Evolutionary conservation across 2,329 filamentous ascomycete genomes (phyloP).

Genomic region (Calycina herbarum): DNA sequence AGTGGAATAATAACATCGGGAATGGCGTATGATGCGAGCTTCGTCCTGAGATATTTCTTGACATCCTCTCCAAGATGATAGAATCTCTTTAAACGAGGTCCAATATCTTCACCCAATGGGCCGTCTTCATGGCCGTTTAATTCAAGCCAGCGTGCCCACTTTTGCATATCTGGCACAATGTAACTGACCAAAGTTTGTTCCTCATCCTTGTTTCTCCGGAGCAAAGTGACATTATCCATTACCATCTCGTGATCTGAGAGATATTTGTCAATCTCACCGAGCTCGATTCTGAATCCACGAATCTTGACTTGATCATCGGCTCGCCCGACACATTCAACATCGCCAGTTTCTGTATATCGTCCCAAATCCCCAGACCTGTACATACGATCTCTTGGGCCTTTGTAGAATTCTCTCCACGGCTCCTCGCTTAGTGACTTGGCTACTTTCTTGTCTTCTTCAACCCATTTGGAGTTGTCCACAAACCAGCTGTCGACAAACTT

Average conservation of each 20-base stretch:
- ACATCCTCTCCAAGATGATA: slow-evolving; percentile 53
- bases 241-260: slow-evolving; percentile 73
- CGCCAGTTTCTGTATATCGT: slow-evolving; percentile 65
- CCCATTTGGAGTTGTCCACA: slow-evolving; percentile 38
- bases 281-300: slow-evolving; percentile 91
- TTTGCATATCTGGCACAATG: slow-evolving; percentile 76
- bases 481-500: slow-evolving; percentile 40
- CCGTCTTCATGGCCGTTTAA: slow-evolving; percentile 55
- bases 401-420: slow-evolving; percentile 76
- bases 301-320: slow-evolving; percentile 93
- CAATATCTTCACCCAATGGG: slow-evolving; percentile 42
- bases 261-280: slow-evolving; percentile 88
- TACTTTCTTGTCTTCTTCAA: slow-evolving; percentile 53
- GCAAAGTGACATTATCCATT: slow-evolving; percentile 80
- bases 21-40: slow-evolving; percentile 73
- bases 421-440: slow-evolving; percentile 60
- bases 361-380: slow-evolving; percentile 90
- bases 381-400: slow-evolving; percentile 79
- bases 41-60: slow-evolving; percentile 68
- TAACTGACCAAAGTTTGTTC: slow-evolving; percentile 88
- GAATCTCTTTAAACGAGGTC: slow-evolving; percentile 34
- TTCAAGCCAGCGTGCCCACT: slow-evolving; percentile 70
- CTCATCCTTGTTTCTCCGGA: slow-evolving; percentile 80
- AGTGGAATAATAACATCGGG: slow-evolving; percentile 74
- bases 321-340: slow-evolving; percentile 76